Evolutionary conservation across 2,329 filamentous ascomycete genomes (phyloP), one percentile per base, ranked within the genome.

Genomic region (Phialophora macrospora): DNA sequence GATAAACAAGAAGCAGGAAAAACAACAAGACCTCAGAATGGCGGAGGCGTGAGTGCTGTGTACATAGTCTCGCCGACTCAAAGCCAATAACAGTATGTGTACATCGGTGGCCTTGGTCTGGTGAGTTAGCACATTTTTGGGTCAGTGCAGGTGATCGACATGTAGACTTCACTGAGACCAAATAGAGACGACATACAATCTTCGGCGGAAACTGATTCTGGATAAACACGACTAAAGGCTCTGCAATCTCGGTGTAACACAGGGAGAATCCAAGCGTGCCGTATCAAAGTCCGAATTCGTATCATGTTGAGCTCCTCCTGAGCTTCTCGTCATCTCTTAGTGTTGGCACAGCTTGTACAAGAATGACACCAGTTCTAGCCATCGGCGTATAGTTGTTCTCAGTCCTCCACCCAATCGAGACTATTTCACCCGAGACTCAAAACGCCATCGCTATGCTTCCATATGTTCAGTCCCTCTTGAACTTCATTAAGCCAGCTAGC

Each of bases 391-490:
- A 30, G 28, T 30, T 26, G 28, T 49, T 30, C 56, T 22, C 44
- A 41, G 12, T 44, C 38, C 38, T 20, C 14, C 38, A 44, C 38
- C 38, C 17, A 20, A 7, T 44, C 38, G 38, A n/a, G 38, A n/a
- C 17, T 44, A 44, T 44, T 44, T n/a, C 38, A 20, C 38, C 38
- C 38, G 17, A 54, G 48, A 17, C 34, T 49, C 28, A 55, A 52
- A 60, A 64, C 65, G 61, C 62, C 65, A 38, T 67, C 65, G 65
- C 65, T 67, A 67, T 67, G 65, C 51, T 65, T 30, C 14, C 44
- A 24, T 60, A 60, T 60, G 48, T 60, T 52, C 58, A 60, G 14
- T 54, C 46, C 58, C 28, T 20, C 41, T 9, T 24, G 20, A 30
- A 24, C n/a, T 26, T 52, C 58, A 60, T 60, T 52, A 24, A 11